Evolutionary conservation across 768 basidiomycete species (phyloP).

Genomic region (Xerocomus potaroensis): DNA sequence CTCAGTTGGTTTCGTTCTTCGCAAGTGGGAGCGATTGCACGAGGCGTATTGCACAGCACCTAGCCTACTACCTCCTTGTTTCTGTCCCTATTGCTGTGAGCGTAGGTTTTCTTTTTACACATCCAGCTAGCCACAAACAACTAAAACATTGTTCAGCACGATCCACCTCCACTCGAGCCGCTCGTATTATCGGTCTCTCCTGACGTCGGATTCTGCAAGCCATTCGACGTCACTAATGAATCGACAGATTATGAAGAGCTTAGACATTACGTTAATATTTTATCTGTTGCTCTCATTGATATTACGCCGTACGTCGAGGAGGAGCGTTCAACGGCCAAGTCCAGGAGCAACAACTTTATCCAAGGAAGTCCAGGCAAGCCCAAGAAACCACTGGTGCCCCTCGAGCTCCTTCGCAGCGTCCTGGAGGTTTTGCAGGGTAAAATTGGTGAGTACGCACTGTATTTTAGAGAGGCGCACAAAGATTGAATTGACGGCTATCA

Average conservation of each 20-base stretch:
- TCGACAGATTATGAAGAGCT: slow-evolving; percentile 62
- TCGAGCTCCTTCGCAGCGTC: slow-evolving; percentile 45
- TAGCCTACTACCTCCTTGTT: slow-evolving; percentile 42
- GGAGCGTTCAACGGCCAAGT: slow-evolving; percentile 33
- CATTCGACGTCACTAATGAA: slow-evolving; percentile 52
- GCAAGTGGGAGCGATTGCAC: slow-evolving; percentile 46
- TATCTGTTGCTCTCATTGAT: slow-evolving; percentile 56
- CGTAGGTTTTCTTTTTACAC: slow-evolving; percentile 13
- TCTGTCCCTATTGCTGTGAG: background rate
- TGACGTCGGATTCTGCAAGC: slow-evolving; percentile 35
- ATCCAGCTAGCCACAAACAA: background rate
- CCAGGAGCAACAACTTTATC: slow-evolving; percentile 5
- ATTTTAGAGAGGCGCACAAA: background rate
- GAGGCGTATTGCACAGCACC: slow-evolving; percentile 52
- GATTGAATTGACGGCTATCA: background rate
- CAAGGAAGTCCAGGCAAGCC: slow-evolving; percentile 25
- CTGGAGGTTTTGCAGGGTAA: slow-evolving; percentile 54
- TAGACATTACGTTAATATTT: slow-evolving; percentile 48
- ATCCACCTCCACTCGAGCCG: slow-evolving; percentile 48
- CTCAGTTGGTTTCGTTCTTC: slow-evolving; percentile 47
- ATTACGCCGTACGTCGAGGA: slow-evolving; percentile 52
- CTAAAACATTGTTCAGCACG: slow-evolving; percentile 30
- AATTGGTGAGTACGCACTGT: slow-evolving; percentile 55
- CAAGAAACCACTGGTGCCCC: slow-evolving; percentile 33
- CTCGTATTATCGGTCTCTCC: slow-evolving; percentile 49